Evolutionary conservation across 139 green algal species (phyloP), one percentile per base, ranked within the genome.

Genomic region (Volvox africanus): DNA sequence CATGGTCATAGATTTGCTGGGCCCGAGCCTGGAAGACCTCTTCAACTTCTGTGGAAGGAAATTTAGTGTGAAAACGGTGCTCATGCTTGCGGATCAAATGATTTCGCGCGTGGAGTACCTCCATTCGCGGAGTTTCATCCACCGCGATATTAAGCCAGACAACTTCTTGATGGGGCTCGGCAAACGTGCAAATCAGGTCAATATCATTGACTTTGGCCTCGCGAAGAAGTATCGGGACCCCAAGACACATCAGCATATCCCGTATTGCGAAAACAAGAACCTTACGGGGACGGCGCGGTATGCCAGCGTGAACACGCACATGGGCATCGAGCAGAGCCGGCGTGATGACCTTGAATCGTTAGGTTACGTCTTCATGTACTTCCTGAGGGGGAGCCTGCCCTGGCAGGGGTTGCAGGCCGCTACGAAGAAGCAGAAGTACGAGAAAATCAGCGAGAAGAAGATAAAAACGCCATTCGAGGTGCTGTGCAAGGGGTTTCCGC

Each of bases 381-480:
- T 99, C 88, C 93, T 99, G 84, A 95, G 98, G 21, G 98, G 98
- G 69, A 97, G 92, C 87, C 93, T 99, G 81, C 98, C 98, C 14
- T 99, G 98, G 98, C 98, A 99, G 88, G 98, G 73, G 11, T 79
- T 87, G 61, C 90, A 93, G 93, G 98, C 98, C 16, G 97, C 96
- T n/a, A 99, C 98, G 44, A 99, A 99, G 96, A 99, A 99, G 95
- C 97, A 99, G 91, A 99, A 99, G 96, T 99, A 99, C 92, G 98
- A 99, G 92, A 99, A 99, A 93, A 99, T 99, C 93, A 98, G 96
- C 92, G 98, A 99, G 92, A 99, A 99, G 94, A 99, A 99, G 96
- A 99, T 99, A 96, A 97, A 97, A 30, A 99, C 98, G 14, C 97
- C 97, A 68, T 98, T 99, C 71, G 98, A 99, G 95, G 93, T 96